Base-by-base conservation (phyloP, 2,329 filamentous ascomycete species). In the Botrytis pseudocinerea region DNA sequence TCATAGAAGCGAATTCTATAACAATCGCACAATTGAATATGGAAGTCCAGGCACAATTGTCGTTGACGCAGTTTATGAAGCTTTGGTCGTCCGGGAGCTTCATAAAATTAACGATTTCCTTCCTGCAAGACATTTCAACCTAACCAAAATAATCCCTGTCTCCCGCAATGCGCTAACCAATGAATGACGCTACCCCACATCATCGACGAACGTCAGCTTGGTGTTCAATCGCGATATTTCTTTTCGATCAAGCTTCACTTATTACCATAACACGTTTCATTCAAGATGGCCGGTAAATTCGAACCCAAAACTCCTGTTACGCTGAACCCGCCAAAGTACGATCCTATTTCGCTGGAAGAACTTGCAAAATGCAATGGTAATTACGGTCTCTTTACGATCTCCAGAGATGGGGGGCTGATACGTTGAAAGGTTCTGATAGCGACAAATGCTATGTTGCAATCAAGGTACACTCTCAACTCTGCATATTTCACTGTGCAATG, bases 241-340 rank as follows among this genome's bases (percentile, higher is more conserved):
- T 73, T 10, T 42, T 7, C 32, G 32, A 61, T 28, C n/a, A 51
- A 38, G 25, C 28, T 28, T 63, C 25, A 59, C 40, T 69, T 57
- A 48, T 60, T 32, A 32, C 2, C 59, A 70, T 22, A 66, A 35
- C 9, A 60, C 28, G 22, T 42, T 59, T 32, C 48, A 35, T 32
- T 61, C 72, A 68, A 64, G 75, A 90, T 90, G 88, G 82, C 86
- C 74, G 88, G 86, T 76, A 91, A 88, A 78, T 97, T 97, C 79
- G 91, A 93, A 81, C 93, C 94, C 61, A 97, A 96, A 83, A 84
- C 85, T 42, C 88, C 93, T 4, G 91, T 96, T 74, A 84, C 90
- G 73, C 89, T 99, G 74, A 87, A 92, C 73, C 91, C 94, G 54
- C 96, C 96, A 22, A 98, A 97, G 84, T 88, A 94, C 80, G 95